These are phyloP conservation scores for Cordia subcordata DNA, from an alignment of 257 asterid genomes.

Conservation along the genomic window DNA sequence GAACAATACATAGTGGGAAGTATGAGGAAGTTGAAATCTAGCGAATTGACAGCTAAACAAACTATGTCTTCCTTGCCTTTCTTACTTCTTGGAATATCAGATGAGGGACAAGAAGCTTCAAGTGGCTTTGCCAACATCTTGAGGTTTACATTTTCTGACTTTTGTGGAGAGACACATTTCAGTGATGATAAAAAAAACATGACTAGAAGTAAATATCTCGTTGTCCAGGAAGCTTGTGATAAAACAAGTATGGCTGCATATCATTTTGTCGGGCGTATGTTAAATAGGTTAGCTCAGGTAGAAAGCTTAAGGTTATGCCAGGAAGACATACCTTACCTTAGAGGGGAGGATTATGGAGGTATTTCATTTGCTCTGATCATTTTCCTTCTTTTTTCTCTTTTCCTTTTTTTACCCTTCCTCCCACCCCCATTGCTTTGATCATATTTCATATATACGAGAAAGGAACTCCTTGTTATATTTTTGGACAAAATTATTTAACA, in stretches of 20 bases:
- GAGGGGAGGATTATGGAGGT: conserved; percentile 1
- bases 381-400: too few relatives aligned
- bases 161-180: conserved; percentile 21
- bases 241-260: conserved; percentile 56
- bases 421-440: too few relatives aligned
- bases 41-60: conserved; percentile 15
- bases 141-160: conserved; percentile 13
- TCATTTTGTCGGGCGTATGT: conserved; percentile 44
- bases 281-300: conserved; percentile 45
- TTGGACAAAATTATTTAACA: too few relatives aligned
- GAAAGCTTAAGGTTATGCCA: conserved; percentile 32
- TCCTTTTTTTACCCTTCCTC: too few relatives aligned
- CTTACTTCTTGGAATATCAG: conserved; percentile 15
- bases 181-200: conserved; percentile 18
- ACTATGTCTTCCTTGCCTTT: conserved; percentile 17
- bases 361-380: too few relatives aligned
- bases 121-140: conserved; percentile 11
- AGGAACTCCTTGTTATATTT: too few relatives aligned
- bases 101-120: conserved; percentile 21
- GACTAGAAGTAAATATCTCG: conserved; percentile 51
- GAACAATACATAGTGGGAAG: conserved; percentile 13
- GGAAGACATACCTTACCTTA: conserved; percentile 47
- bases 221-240: conserved; percentile 83
- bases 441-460: too few relatives aligned
- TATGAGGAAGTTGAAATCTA: conserved; percentile 12